Base-by-base conservation (phyloP, 805 yeast species). In the Wickerhamomyces pijperi region DNA sequence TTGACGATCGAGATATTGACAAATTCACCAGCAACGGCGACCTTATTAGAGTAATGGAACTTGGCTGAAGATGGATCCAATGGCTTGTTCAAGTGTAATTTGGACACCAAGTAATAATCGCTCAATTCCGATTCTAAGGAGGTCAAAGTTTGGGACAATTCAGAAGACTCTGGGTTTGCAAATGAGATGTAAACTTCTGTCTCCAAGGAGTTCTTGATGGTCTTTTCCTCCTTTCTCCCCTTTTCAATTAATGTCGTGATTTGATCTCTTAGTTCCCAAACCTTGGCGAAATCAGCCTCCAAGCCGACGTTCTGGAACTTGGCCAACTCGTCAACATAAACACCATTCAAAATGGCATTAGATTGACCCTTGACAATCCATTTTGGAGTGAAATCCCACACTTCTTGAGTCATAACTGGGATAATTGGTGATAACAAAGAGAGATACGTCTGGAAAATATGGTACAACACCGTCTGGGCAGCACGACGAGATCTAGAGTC, bases 401-500 rank as follows among this genome's bases (percentile, higher is more conserved):
- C 86, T 53, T 92, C 97, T 59, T 92, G 97, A 0, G 90, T 70
- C 41, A 88, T 63, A 3, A 85, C 55, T 1, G 99, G 99, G 31
- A 82, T 60, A 1, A 92, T 74, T 2, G 98, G 97, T 0, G 87
- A 69, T 40, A 90, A 55, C 1, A 84, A 56, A 0, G 83, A 70
- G n/a, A 76, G 56, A 51, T 86, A 82, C 0, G 76, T 67, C 34
- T 64, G 65, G 15, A 86, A 61, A 13, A 84, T 64, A 45, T 76
- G 70, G 23, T 57, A 53, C 37, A 92, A 63, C 0, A 82, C 90
- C 3, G 82, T 77, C 56, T 82, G 90, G 0, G 65, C 65, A 2
- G 77, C 63, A 39, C 72, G 63, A 41, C 95, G 69, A 15, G 71
- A 64, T 2, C 53, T 34, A 0, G 81, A 72, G 21, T 59, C 56